Evolutionary conservation across 371 early-diverging fungal species (phyloP), one percentile per base, ranked within the genome.

Genomic region (Batkoa obscura): DNA sequence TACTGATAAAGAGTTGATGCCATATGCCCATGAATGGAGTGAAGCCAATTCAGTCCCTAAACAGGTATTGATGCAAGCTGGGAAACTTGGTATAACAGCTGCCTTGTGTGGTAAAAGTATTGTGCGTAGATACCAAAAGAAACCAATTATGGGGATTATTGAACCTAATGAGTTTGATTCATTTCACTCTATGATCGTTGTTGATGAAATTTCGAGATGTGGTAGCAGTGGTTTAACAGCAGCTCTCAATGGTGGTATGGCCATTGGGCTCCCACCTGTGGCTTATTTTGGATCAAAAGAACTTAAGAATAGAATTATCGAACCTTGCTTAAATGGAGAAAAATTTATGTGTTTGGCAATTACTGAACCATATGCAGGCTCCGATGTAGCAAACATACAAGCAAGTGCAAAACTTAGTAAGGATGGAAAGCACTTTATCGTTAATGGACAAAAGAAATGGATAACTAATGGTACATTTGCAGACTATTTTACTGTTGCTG

Each of bases 381-480:
- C 79, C 0, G 89, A 89, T 65, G 91, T 89, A 2, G 88, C 89
- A 41, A 80, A 80, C 59, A 62, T 90, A 33, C 62, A 63, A 9
- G 80, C 1, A 74, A 76, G 34, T 88, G 88, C 6, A 78, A 78
- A 59, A 78, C 83, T 63, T 71, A 74, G 51, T 69, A 78, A 8
- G 86, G 85, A 63, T 82, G 83, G 83, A 1, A 66, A 78, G 60
- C 63, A 76, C 57, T 88, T 73, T 65, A 69, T 88, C 36, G 68
- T 86, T 46, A 86, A 86, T 58, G 86, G 88, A 43, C 85, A 86
- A 64, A 89, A 89, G 75, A 87, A 87, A 68, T 84, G 82, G 78
- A 80, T 80, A 50, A 88, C 91, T 55, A 86, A 86, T 63, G 91
- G 91, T 56, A 77, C 76, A 0, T 88, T 79, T 68, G 85, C 88